Evolutionary conservation across 352 stramenopile species (phyloP), one percentile per base, ranked within the genome.

Genomic region (Phytophthora agathidicida): DNA sequence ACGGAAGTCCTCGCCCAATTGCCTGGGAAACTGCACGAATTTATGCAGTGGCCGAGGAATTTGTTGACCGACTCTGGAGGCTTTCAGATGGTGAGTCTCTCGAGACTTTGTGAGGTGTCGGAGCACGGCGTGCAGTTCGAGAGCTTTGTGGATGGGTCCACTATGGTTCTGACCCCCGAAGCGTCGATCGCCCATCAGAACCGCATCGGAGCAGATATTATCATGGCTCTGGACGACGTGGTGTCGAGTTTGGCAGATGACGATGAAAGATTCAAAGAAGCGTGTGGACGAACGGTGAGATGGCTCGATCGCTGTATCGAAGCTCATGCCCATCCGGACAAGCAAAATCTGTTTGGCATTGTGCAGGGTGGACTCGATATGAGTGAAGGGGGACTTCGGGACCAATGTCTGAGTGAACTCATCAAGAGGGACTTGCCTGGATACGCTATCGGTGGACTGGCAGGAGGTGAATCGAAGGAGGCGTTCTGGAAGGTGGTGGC

Each of bases 201-300:
- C 69, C 78, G 90, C 42, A 99, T 99, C 71, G 96, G 96, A 44
- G 86, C 92, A 3, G 96, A 99, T 69, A 98, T 99, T 58, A 99
- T 99, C 51, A 99, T 99, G 96, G 91, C 94, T 39, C 71, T 99
- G 20, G 97, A 99, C 75, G 96, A 99, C 75, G 96, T 99, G 7
- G 93, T 99, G 7, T 93, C 88, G 30, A 97, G 81, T 42, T 84
- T 98, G 20, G 74, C 72, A 13, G 73, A 86, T 43, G 89, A 98
- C 61, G 65, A 89, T n/a, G 80, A 75, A 35, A 78, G 96, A 20
- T 99, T 99, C 65, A 58, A 69, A 32, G 88, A 98, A 49, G 96
- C 96, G 22, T 98, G 88, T 7, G 77, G 93, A 46, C 83, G 96
- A 10, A 99, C 94, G 2, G 67, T 99, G 30, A 80, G 96, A 24